These are phyloP conservation scores for Vararia minispora DNA, from an alignment of 768 basidiomycete genomes.

Conservation along the genomic window DNA sequence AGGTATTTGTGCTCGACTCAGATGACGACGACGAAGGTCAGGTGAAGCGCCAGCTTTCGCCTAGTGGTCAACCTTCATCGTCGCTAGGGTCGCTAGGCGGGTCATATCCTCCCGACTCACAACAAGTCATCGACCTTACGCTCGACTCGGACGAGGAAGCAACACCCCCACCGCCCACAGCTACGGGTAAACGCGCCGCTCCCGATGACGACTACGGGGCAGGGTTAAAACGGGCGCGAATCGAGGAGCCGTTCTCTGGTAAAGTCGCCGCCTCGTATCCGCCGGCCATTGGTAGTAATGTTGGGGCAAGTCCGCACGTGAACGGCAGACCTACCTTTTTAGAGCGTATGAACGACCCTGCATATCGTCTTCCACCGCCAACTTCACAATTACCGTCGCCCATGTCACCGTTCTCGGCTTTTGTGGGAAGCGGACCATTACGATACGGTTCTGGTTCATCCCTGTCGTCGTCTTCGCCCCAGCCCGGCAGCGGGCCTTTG, in stretches of 20 bases:
- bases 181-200: constrained; percentile 52
- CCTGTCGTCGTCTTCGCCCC: too few relatives aligned
- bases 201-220: constrained; percentile 44
- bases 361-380: constrained; percentile 8
- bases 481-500: too few relatives aligned
- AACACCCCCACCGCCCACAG: constrained; percentile 17
- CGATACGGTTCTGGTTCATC: too few relatives aligned
- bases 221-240: constrained; percentile 60
- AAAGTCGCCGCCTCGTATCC: constrained; percentile 10
- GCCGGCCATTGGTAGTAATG: constrained; percentile 7
- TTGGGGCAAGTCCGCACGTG: constrained; percentile 11
- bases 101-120: constrained; percentile 6
- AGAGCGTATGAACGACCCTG: constrained; percentile 8
- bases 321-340: too few relatives aligned
- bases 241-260: constrained; percentile 17
- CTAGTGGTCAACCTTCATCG: constrained; percentile 30
- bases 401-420: too few relatives aligned
- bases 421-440: too few relatives aligned
- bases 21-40: constrained; percentile 64
- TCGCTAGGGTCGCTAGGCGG: constrained; percentile 5
- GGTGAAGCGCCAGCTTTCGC: constrained; percentile 68
- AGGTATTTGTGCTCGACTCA: constrained; percentile 59
- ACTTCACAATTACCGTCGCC: constrained; percentile 2
- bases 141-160: constrained; percentile 71
- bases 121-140: constrained; percentile 74